Percentiles rank a stretch among this genome's conserved stretches.
These are phyloP conservation scores for Emmonsiellopsis sp. DNA, from an alignment of 2,329 filamentous ascomycete genomes.

Conservation along the genomic window DNA sequence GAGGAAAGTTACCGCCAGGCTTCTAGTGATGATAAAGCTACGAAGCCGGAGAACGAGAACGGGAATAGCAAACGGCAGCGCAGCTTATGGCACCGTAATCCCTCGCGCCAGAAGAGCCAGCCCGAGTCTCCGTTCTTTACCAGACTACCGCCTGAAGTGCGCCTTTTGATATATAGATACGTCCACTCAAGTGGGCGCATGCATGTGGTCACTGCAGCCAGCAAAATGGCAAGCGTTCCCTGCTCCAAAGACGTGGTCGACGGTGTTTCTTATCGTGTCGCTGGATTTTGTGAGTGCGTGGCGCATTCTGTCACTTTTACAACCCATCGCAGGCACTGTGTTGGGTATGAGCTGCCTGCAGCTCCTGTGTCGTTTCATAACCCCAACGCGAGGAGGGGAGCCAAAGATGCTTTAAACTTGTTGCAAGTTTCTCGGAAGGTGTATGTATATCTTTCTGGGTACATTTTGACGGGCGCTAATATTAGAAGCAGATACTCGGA, in stretches of 20 bases:
- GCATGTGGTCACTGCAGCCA: neutral
- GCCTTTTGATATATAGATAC: neutral
- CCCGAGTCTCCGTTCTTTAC: neutral
- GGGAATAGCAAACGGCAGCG: too few species aligned
- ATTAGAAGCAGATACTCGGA: neutral
- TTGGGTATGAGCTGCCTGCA: neutral
- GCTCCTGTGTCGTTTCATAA: neutral
- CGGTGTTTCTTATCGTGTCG: neutral
- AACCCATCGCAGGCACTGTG: too few species aligned
- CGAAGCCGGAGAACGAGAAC: too few species aligned
- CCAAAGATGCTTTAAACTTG: neutral
- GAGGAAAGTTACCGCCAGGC: too few species aligned
- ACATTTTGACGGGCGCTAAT: neutral
- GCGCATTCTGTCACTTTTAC: too few species aligned
- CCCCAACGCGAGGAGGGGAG: neutral
- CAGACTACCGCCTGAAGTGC: neutral
- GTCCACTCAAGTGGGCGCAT: neutral
- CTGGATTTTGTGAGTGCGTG: too few species aligned
- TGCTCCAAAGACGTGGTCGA: neutral
- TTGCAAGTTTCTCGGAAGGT: neutral
- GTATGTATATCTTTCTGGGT: neutral
- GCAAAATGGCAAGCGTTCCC: neutral
- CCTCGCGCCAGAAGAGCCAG: neutral
- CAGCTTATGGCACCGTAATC: neutral
- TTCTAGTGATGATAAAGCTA: too few species aligned